Percentiles rank a stretch among this genome's conserved stretches.
phyloP scores from a whole-genome alignment of 305 asterid species.

The Stenogyne calaminthoides region DNA sequence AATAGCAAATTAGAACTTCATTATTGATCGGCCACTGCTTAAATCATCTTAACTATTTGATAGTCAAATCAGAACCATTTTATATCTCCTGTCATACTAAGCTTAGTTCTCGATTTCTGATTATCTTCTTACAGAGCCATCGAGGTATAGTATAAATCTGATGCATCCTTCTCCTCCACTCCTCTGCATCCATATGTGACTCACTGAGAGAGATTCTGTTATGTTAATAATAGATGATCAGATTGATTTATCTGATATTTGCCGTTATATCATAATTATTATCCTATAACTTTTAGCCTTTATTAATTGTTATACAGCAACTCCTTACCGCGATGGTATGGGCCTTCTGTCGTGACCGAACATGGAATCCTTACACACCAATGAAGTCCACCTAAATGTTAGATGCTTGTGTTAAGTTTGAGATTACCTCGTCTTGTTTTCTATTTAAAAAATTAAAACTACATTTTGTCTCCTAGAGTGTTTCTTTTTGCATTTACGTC shows the following conservation, averaged over 20 bases:
- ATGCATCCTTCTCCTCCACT: slow-evolving; percentile 91
- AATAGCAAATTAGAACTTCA: background rate
- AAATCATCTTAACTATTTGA: background rate
- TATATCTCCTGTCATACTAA: background rate
- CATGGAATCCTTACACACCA: slow-evolving; percentile 95
- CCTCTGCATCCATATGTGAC: slow-evolving; percentile 94
- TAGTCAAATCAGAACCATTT: background rate
- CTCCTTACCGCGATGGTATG: slow-evolving; percentile 96
- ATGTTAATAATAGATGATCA: slow-evolving; percentile 16
- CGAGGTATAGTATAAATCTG: slow-evolving; percentile 91
- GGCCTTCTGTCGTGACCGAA: slow-evolving; percentile 97
- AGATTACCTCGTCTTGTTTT: background rate
- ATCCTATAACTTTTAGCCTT: slow-evolving; percentile 15
- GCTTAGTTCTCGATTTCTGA: slow-evolving; percentile 28
- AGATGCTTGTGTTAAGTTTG: slow-evolving; percentile 20
- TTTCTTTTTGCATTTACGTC: background rate
- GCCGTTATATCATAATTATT: slow-evolving; percentile 11
- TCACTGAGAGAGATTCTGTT: slow-evolving; percentile 96
- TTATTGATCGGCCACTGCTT: background rate
- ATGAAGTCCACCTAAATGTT: slow-evolving; percentile 93
- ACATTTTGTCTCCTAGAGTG: background rate
- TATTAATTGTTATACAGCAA: slow-evolving; percentile 50
- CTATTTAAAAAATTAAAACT: background rate
- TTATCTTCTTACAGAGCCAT: slow-evolving; percentile 47
- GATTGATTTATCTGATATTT: slow-evolving; percentile 1